Evolutionary conservation across 1,284 basidiomycete genomes (phyloP).

Genomic region (Cryptococcus floricola): DNA sequence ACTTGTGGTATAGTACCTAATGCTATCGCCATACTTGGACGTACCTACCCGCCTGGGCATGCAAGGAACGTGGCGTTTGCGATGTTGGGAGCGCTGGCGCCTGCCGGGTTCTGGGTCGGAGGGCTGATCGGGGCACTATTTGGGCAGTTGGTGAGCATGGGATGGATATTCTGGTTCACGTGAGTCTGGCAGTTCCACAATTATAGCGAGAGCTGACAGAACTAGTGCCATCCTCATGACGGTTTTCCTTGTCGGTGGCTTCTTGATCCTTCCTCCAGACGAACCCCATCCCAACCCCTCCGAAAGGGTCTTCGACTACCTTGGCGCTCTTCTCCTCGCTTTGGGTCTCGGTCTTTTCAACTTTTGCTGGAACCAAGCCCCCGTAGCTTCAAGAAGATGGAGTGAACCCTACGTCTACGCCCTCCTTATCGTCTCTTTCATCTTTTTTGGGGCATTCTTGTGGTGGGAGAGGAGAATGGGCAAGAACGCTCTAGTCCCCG

Average conservation of each 20-base stretch:
- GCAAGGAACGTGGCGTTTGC: slow-evolving; percentile 28
- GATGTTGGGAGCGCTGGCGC: slow-evolving; percentile 28
- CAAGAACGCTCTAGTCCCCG: slow-evolving; percentile 24
- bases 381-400: slow-evolving; percentile 17
- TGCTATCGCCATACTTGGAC: slow-evolving; percentile 25
- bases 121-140: slow-evolving; percentile 23
- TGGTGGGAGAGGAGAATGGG: slow-evolving; percentile 22
- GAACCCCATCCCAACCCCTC: slow-evolving; percentile 1
- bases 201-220: not conserved
- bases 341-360: slow-evolving; percentile 30
- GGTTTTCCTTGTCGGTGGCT: slow-evolving; percentile 14
- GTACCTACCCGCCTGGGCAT: slow-evolving; percentile 24
- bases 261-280: slow-evolving; percentile 22
- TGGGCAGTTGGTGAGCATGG: slow-evolving; percentile 12
- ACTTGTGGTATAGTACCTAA: slow-evolving; percentile 20
- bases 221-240: slow-evolving; percentile 20
- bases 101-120: slow-evolving; percentile 27
- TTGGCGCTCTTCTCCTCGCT: slow-evolving; percentile 20
- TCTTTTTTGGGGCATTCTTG: slow-evolving; percentile 22
- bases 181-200: slow-evolving; percentile 8
- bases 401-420: slow-evolving; percentile 24
- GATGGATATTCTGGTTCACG: slow-evolving; percentile 33
- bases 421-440: slow-evolving; percentile 22
- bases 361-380: slow-evolving; percentile 35
- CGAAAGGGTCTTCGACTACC: slow-evolving; percentile 17